Conservation (phyloP, 352 stramenopile species). For the Pythium dissotocum region DNA sequence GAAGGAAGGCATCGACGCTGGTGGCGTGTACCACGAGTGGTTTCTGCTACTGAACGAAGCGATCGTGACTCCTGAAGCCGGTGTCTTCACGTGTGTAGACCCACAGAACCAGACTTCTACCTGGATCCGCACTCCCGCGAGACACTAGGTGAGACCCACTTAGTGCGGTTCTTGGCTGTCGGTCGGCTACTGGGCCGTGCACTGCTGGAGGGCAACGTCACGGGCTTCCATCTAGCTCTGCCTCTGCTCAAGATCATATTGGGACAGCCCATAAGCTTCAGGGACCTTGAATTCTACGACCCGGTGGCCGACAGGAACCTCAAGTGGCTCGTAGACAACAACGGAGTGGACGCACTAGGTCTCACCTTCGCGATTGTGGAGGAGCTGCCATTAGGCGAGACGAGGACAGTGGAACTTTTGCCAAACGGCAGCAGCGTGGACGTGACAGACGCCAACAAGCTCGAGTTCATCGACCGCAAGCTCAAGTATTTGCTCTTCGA, state of each 20-base stretch:
- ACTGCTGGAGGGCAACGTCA: slow-evolving; percentile 85
- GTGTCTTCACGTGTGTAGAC: slow-evolving; percentile 44
- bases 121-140: slow-evolving; percentile 42
- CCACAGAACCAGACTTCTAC: slow-evolving; percentile 41
- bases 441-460: slow-evolving; percentile 95
- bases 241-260: slow-evolving; percentile 49
- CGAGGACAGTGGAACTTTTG: not conserved
- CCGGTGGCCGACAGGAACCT: slow-evolving; percentile 30
- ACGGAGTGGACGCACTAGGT: slow-evolving; percentile 37
- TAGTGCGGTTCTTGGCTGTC: slow-evolving; percentile 42
- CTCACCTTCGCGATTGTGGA: slow-evolving; percentile 43
- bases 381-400: slow-evolving; percentile 4
- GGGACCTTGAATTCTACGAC: slow-evolving; percentile 44
- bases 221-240: slow-evolving; percentile 87
- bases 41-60: slow-evolving; percentile 58
- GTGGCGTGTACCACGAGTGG: slow-evolving; percentile 69
- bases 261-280: slow-evolving; percentile 30
- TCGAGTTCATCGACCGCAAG: slow-evolving; percentile 90
- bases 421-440: slow-evolving; percentile 34
- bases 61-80: slow-evolving; percentile 34
- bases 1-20: slow-evolving; percentile 68
- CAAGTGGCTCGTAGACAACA: slow-evolving; percentile 33
- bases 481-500: slow-evolving; percentile 93
- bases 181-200: slow-evolving; percentile 49
- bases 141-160: slow-evolving; percentile 27